Base-by-base conservation (phyloP, 176 grass and related monocot genomes). In the Carex cristatella region DNA sequence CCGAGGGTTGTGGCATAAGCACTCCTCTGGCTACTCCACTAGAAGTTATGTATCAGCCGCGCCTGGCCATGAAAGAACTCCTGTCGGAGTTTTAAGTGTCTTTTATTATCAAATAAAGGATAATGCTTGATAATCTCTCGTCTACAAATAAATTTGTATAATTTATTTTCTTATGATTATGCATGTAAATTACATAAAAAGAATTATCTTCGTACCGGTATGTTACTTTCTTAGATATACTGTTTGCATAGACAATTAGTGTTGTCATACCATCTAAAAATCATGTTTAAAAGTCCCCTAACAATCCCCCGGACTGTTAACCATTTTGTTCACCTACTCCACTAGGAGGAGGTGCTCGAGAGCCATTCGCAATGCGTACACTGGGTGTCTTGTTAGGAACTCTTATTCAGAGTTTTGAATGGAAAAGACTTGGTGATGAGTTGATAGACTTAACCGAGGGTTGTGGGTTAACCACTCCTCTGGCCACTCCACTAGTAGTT, bases 331-430 rank as follows among this genome's bases (percentile, higher is more conserved):
- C n/a, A n/a, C n/a, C n/a, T n/a, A n/a, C n/a, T n/a, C n/a, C n/a
- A n/a, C n/a, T n/a, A n/a, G 87, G 51, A 69, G 87, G 30, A 58
- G 82, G 49, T 88, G 87, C 44, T 16, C 73, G 4, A 46, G 87
- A 88, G 62, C 32, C 16, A 44, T 58, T 88, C 11, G 87, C 87
- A 6, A 61, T 80, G 82, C 69, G 87, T 6, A 61, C 56, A 19
- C 16, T 88, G 2, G 87, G 69, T 61, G 54, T 68, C n/a, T n/a
- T 83, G 30, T 68, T 88, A 10, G 87, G 68, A 59, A 46, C 87
- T 16, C 59, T 88, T 69, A 44, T 88, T 51, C 86, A 88, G 12
- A 68, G 81, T 65, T 88, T 88, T 63, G 86, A 88, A 38, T 88
- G 81, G 81, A 64, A 79, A 65, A 74, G 51, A 32, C 11, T 55